phyloP scores from a whole-genome alignment of 257 asterid species.

The Solanum paucissectum region DNA sequence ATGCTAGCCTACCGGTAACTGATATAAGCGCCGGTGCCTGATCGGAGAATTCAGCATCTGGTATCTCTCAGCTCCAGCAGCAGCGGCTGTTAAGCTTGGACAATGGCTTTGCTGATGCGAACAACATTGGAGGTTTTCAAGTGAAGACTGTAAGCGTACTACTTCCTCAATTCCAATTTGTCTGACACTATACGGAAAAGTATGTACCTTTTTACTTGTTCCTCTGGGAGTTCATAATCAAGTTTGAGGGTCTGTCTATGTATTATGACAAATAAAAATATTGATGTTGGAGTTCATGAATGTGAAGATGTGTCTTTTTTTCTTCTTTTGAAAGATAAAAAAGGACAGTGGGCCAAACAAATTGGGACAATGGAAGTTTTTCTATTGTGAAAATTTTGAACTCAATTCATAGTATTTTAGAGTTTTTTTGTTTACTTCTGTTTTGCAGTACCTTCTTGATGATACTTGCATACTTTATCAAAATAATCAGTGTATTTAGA shows the following conservation, averaged over 20 bases:
- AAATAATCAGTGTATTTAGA: not conserved
- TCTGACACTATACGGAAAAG: not conserved
- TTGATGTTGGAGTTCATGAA: not conserved
- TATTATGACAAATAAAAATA: not conserved
- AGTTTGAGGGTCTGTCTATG: not conserved
- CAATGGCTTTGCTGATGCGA: slow-evolving; percentile 40
- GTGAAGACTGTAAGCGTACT: slow-evolving; percentile 35
- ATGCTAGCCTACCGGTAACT: slow-evolving; percentile 34
- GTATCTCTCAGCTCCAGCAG: slow-evolving; percentile 1
- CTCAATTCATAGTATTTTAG: not conserved
- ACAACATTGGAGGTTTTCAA: slow-evolving; percentile 22
- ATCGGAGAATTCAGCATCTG: slow-evolving; percentile 16
- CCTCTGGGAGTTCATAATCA: not conserved
- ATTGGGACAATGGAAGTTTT: not conserved
- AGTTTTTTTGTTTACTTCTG: not conserved
- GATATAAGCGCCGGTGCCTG: slow-evolving; percentile 23
- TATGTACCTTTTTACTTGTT: not conserved
- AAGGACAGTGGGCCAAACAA: not conserved
- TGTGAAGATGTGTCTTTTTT: not conserved
- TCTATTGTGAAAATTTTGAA: not conserved
- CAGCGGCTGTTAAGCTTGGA: slow-evolving; percentile 49
- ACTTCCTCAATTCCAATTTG: not conserved
- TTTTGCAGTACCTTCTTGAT: not conserved
- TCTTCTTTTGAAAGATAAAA: not conserved
- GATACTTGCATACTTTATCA: not conserved